These are phyloP conservation scores for Westerdykella ornata DNA, from an alignment of 2,329 filamentous ascomycete species.

Conservation along the genomic window DNA sequence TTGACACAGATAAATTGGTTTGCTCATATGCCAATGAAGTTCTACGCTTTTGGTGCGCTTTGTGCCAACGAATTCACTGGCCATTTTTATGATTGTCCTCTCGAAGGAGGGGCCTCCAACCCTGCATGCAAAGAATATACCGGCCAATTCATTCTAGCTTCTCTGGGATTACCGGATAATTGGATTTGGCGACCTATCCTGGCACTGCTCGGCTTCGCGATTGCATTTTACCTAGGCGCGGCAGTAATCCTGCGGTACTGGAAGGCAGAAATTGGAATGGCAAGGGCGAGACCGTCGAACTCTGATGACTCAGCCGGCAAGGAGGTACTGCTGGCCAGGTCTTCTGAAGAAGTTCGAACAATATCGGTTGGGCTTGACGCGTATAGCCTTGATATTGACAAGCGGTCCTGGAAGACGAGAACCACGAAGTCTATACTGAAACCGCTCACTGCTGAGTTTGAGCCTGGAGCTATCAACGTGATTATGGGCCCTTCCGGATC, in stretches of 20 bases:
- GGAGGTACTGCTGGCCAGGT: slow-evolving; percentile 56
- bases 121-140: slow-evolving; percentile 63
- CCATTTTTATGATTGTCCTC: slow-evolving; percentile 67
- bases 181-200: slow-evolving; percentile 65
- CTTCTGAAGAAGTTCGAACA: slow-evolving; percentile 50
- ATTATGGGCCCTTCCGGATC: slow-evolving; percentile 76
- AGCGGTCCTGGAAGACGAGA: slow-evolving; percentile 49
- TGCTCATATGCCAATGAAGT: slow-evolving; percentile 35
- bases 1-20: neutral
- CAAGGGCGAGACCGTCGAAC: slow-evolving; percentile 49
- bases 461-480: slow-evolving; percentile 62
- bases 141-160: slow-evolving; percentile 61
- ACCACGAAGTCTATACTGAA: slow-evolving; percentile 53
- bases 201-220: slow-evolving; percentile 53
- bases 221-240: slow-evolving; percentile 57
- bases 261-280: slow-evolving; percentile 63
- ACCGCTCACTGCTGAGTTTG: slow-evolving; percentile 60
- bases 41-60: slow-evolving; percentile 65
- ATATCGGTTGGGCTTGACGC: slow-evolving; percentile 60
- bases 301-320: slow-evolving; percentile 62
- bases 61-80: slow-evolving; percentile 66
- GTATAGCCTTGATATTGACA: slow-evolving; percentile 60
- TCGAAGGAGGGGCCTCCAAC: slow-evolving; percentile 54
- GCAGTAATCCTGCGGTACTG: slow-evolving; percentile 57
- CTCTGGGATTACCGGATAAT: slow-evolving; percentile 58